Conservation (phyloP, 2,329 filamentous ascomycete species). For the Trichoderma atrobrunneum region DNA sequence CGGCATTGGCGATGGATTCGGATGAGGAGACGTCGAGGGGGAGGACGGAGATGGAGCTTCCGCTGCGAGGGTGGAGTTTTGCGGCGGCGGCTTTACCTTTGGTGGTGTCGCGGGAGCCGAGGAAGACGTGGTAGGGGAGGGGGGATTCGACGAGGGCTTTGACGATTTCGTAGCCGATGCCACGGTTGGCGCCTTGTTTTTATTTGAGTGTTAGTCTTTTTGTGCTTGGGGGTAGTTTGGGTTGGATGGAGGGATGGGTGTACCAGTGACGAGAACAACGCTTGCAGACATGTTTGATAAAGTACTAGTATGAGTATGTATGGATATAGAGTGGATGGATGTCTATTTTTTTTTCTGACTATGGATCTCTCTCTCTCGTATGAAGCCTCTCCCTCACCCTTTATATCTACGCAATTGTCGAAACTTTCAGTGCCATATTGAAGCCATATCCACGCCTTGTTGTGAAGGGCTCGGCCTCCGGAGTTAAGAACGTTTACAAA, state of each 20-base stretch:
- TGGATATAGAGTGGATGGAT: neutral
- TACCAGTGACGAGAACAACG: slow-evolving; percentile 30
- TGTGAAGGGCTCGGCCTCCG: neutral
- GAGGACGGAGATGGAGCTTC: slow-evolving; percentile 44
- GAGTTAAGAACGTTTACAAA: neutral
- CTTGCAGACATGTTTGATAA: neutral
- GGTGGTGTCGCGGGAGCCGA: slow-evolving; percentile 34
- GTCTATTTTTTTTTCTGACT: neutral
- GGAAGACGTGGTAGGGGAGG: slow-evolving; percentile 37
- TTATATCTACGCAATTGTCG: neutral
- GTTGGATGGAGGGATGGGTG: neutral
- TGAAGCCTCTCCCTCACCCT: neutral
- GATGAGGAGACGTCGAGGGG: slow-evolving; percentile 27
- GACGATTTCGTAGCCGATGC: slow-evolving; percentile 46
- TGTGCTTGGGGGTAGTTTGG: neutral
- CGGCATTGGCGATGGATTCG: slow-evolving; percentile 25
- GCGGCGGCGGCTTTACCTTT: slow-evolving; percentile 43
- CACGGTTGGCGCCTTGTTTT: slow-evolving; percentile 41
- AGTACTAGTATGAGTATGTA: neutral
- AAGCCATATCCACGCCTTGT: neutral
- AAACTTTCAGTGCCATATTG: rapidly evolving
- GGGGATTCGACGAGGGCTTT: slow-evolving; percentile 33
- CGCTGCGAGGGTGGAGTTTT: slow-evolving; percentile 56
- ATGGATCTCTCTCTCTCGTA: neutral
- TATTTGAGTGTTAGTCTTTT: neutral